Percentiles rank a stretch among this genome's conserved stretches.
These are phyloP conservation scores for Citrus australasica DNA, from an alignment of 345 rosid species.

Conservation along the genomic window DNA sequence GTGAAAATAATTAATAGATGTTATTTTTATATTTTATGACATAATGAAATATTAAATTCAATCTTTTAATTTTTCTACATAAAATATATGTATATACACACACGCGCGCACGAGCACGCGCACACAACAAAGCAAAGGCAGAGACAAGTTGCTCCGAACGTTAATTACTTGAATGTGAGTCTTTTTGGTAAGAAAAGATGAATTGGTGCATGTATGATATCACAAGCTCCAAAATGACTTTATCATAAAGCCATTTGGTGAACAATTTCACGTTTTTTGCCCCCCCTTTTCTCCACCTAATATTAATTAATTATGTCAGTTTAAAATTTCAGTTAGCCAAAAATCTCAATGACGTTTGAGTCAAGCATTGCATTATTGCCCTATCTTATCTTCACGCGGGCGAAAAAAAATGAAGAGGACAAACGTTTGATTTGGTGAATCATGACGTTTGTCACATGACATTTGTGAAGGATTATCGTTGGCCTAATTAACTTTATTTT, in stretches of 20 bases:
- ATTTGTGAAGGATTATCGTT: neutral
- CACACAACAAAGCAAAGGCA: no score
- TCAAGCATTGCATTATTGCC: neutral
- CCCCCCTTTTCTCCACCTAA: no score
- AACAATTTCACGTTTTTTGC: neutral
- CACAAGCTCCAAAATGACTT: neutral
- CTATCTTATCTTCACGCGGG: neutral
- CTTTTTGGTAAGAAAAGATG: neutral
- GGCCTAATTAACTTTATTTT: neutral
- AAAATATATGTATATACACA: no score
- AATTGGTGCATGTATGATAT: neutral
- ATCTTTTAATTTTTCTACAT: no score
- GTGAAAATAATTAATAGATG: no score
- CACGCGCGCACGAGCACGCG: no score
- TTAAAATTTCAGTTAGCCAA: neutral
- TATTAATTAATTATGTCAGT: neutral
- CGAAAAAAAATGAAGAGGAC: neutral
- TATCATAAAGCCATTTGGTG: neutral
- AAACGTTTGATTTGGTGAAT: neutral
- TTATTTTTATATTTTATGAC: no score
- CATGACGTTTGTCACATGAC: neutral
- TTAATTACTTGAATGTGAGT: neutral
- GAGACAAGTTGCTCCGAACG: neutral
- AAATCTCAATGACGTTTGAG: neutral
- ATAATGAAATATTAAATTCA: no score